Conservation (phyloP, 352 stramenopile genomes). For the Phytophthora citricola region DNA sequence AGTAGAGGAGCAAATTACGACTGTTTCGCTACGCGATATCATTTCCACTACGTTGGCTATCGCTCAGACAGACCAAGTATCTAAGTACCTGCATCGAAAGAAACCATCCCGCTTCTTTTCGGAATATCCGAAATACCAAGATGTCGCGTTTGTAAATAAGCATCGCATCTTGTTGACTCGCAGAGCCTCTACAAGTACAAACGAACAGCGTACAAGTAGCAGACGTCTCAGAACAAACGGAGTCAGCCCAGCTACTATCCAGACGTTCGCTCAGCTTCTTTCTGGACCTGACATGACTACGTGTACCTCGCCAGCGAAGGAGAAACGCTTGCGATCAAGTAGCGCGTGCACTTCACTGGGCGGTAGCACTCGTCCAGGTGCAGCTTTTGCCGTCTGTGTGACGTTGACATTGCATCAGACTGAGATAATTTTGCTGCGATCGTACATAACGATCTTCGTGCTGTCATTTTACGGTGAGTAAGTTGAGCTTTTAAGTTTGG, state of each 20-base stretch:
- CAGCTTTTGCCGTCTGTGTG: slow-evolving; percentile 13
- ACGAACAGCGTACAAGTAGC: background rate
- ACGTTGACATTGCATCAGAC: slow-evolving; percentile 26
- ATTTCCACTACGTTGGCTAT: slow-evolving; percentile 1
- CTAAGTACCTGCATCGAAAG: slow-evolving; percentile 13
- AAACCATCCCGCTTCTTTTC: slow-evolving; percentile 23
- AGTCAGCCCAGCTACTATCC: background rate
- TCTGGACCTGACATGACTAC: too few species aligned
- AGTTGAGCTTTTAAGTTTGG: slow-evolving; percentile 2
- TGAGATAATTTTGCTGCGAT: slow-evolving; percentile 36
- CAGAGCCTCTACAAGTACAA: background rate
- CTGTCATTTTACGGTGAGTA: slow-evolving; percentile 23
- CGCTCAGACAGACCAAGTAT: slow-evolving; percentile 5
- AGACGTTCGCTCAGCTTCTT: background rate
- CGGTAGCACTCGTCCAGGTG: slow-evolving; percentile 8
- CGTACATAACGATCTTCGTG: slow-evolving; percentile 29
- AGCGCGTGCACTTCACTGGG: background rate
- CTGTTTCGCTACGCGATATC: background rate
- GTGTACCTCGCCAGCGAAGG: too few species aligned
- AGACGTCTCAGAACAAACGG: background rate
- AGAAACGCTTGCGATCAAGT: background rate
- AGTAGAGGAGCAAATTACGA: background rate
- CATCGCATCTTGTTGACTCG: slow-evolving; percentile 1
- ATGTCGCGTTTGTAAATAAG: slow-evolving; percentile 2
- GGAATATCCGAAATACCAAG: slow-evolving; percentile 28